Base-by-base conservation (phyloP, 129 eudicot species). In the Saposhnikovia divaricata region DNA sequence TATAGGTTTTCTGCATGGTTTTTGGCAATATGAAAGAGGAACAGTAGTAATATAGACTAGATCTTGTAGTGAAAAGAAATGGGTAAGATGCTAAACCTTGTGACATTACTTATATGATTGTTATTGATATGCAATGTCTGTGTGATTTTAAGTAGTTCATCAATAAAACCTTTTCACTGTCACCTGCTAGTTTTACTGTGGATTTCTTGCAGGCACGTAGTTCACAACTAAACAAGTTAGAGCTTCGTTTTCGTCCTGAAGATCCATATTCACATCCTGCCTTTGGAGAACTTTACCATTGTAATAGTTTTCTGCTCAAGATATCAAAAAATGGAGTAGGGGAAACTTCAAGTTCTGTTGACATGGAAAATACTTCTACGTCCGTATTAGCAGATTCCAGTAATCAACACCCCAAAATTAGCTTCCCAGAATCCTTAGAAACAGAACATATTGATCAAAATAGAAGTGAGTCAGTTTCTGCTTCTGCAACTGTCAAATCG, bases 241-340 rank as follows among this genome's bases (percentile, higher is more conserved):
- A 95, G 86, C 93, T 95, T 55, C 90, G 66, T 82, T 95, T 92
- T 83, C 98, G 97, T 48, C 98, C 98, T 16, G 98, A 92, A 85
- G 98, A 95, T 89, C 98, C 97, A 1, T 92, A 86, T 81, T 95
- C 98, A 28, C 98, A 92, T 85, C 98, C 98, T 44, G 88, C 86
- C 46, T 74, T 79, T 79, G 98, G 97, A 63, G 89, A 86, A 74
- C 88, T 80, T 84, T 45, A 53, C n/a, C 81, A 85, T 19, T 88
- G 94, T 76, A 90, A 87, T 72, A 88, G 84, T 65, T 95, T 90
- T 73, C 59, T 95, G 70, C 85, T 92, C 81, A 95, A 81, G 80
- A 85, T 95, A 82, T 90, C 94, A 31, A 90, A 83, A 81, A 86
- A 45, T 43, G 84, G 87, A 66, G 81, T 28, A 16, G 80, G 77